phyloP scores from a whole-genome alignment of 2,329 filamentous ascomycete species.

The Niveomyces coronatus region DNA sequence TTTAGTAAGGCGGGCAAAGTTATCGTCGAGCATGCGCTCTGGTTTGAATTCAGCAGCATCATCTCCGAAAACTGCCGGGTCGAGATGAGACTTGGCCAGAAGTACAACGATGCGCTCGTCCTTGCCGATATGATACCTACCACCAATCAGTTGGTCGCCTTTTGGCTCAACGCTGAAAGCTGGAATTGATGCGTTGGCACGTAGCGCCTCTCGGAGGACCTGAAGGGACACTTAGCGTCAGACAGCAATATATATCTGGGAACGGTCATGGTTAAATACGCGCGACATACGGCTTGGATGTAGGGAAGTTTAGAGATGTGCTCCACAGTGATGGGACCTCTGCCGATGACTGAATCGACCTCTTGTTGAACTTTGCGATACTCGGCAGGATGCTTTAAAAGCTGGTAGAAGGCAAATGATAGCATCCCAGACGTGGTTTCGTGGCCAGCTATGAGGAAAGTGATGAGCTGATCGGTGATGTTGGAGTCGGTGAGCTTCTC shows the following conservation, averaged over 20 bases:
- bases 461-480: slow-evolving; percentile 62
- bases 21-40: slow-evolving; percentile 61
- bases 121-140: slow-evolving; percentile 49
- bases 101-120: slow-evolving; percentile 40
- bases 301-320: slow-evolving; percentile 57
- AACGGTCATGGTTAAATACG: no score
- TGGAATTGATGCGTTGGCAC: slow-evolving; percentile 50
- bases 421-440: slow-evolving; percentile 62
- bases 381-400: slow-evolving; percentile 51
- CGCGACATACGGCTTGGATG: slow-evolving; percentile 40
- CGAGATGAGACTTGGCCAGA: slow-evolving; percentile 45
- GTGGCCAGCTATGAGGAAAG: slow-evolving; percentile 60
- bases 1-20: slow-evolving; percentile 50
- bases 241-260: no score
- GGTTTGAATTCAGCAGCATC: slow-evolving; percentile 58
- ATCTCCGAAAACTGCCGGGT: slow-evolving; percentile 53
- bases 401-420: slow-evolving; percentile 53
- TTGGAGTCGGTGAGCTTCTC: slow-evolving; percentile 50
- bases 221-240: slow-evolving; percentile 12
- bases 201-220: slow-evolving; percentile 54
- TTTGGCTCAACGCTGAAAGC: slow-evolving; percentile 44
- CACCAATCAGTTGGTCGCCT: slow-evolving; percentile 44
- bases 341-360: slow-evolving; percentile 55
- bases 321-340: slow-evolving; percentile 44
- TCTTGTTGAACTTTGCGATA: slow-evolving; percentile 55